Evolutionary conservation across 1,139 yeast species (phyloP), one percentile per base, ranked within the genome.

Genomic region (Scheffersomyces lignicola): DNA sequence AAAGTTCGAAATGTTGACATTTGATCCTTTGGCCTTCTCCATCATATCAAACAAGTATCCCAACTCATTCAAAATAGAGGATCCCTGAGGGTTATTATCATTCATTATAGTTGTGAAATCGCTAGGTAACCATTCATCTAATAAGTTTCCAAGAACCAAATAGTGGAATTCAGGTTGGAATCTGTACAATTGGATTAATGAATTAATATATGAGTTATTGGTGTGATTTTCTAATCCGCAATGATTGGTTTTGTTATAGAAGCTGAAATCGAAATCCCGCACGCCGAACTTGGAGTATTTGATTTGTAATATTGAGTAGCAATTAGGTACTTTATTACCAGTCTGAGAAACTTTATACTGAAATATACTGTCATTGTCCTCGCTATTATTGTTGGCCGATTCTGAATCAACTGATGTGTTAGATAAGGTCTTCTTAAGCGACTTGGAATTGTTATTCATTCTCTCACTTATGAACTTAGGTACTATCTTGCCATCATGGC

Each of bases 21-120:
- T 71, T 34, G 74, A 72, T 1, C 95, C 94, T 17, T 75, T 64
- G 0, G 96, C 89, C 54, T 87, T 87, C 34, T 73, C 72, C 63
- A 92, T 73, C 98, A 92, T 92, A 51, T 94, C 97, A 60, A 80
- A 87, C 12, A 94, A 63, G 42, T 89, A 87, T 0, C 96, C 98
- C 32, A 90, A 63, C 52, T 94, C 97, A 37, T 85, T 80, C 23
- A 89, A 58, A 7, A 90, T 56, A 8, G 83, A 71, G 25, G 79
- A 63, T 1, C 76, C 76, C 37, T 65, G 69, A 8, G 71, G 67
- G 34, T 67, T 69, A 3, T 48, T 42, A 4, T 44, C 36, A 3
- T 41, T 39, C 3, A 55, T 35, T 3, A 66, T 55, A 1, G 66
- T 56, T 0, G 47, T 45, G 32, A 55, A 39, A 39, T 60, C 66